Evolutionary conservation across 306 rosid species (phyloP), one percentile per base, ranked within the genome.

Genomic region (Lotus japonicus): DNA sequence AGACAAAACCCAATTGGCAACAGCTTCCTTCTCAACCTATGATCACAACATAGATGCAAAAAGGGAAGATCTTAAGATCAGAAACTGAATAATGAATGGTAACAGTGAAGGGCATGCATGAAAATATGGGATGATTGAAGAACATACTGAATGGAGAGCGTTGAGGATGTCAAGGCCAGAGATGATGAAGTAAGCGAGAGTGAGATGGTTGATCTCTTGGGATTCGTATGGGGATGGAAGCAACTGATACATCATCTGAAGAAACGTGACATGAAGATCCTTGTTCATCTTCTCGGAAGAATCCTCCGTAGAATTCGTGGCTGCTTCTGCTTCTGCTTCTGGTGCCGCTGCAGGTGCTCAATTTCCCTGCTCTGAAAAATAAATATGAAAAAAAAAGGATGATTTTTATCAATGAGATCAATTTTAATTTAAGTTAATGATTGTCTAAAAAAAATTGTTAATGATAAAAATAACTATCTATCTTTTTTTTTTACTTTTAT

Each of bases 161-260:
- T 65, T 76, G 71, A 88, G 92, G 62, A 95, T 84, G 72, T 90
- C 88, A 23, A 95, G 88, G 60, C 92, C 86, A 54, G 96, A 85
- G 85, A 95, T 76, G 55, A 88, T 84, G 10, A 95, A 95, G 91
- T 85, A 87, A 60, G 99, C 97, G 59, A 90, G 91, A 49, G 99
- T 95, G 80, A 90, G 92, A 62, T 85, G 95, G 66, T 88, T 95
- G 80, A 87, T 79, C 82, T 95, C 99, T 59, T 90, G 96, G 10
- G 68, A 31, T 64, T 88, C 92, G 36, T 88, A 90, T 4, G 80
- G 80, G 9, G 76, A 42, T 3, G 96, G 99, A 53, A 95, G 78
- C 14, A 87, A 35, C 68, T 87, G 75, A 46, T 85, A 84, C 99
- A 87, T 87, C 95, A 88, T 82, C 84, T 86, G 68, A 19, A 77